Conservation (phyloP, 331 rosid genomes). For the Stylosanthes scabra region DNA sequence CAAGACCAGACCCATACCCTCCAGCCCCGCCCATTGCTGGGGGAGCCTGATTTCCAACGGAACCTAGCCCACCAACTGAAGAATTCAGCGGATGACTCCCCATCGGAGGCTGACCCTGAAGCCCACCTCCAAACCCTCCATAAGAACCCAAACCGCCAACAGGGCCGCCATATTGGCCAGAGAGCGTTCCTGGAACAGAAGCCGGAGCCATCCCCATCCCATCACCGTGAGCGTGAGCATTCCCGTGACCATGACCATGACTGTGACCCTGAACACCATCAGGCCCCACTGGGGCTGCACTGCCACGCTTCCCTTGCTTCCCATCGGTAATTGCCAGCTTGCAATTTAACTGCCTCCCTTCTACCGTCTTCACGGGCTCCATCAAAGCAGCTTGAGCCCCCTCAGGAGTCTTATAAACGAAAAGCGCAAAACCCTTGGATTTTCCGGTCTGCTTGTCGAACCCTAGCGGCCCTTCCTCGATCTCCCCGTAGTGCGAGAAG, state of each 20-base stretch:
- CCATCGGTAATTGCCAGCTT: constrained; percentile 79
- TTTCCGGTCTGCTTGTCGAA: constrained; percentile 92
- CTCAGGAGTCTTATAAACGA: constrained; percentile 79
- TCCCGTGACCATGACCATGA: constrained; percentile 43
- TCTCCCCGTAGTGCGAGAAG: constrained; percentile 75
- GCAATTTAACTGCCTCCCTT: constrained; percentile 79
- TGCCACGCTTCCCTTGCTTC: constrained; percentile 75
- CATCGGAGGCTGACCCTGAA: constrained; percentile 67
- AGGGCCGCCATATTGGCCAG: constrained; percentile 63
- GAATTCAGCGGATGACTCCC: constrained; percentile 69
- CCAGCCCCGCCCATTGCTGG: constrained; percentile 59
- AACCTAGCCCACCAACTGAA: constrained; percentile 64
- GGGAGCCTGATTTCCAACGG: constrained; percentile 61
- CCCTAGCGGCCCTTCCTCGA: constrained; percentile 95
- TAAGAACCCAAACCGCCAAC: constrained; percentile 70
- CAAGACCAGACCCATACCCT: constrained; percentile 59
- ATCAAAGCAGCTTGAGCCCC: constrained; percentile 85
- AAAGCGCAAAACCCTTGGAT: constrained; percentile 84
- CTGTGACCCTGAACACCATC: constrained; percentile 58
- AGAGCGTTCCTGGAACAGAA: constrained; percentile 54
- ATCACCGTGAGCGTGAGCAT: constrained; percentile 65
- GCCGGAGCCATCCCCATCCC: constrained; percentile 63
- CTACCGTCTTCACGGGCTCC: constrained; percentile 81
- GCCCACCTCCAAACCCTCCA: constrained; percentile 68
- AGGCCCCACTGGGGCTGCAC: constrained; percentile 35